A percentile compares a stretch with the other conserved stretches of the same genome.
phyloP scores from a whole-genome alignment of 805 yeast species.

The Candida endomychidarum region DNA sequence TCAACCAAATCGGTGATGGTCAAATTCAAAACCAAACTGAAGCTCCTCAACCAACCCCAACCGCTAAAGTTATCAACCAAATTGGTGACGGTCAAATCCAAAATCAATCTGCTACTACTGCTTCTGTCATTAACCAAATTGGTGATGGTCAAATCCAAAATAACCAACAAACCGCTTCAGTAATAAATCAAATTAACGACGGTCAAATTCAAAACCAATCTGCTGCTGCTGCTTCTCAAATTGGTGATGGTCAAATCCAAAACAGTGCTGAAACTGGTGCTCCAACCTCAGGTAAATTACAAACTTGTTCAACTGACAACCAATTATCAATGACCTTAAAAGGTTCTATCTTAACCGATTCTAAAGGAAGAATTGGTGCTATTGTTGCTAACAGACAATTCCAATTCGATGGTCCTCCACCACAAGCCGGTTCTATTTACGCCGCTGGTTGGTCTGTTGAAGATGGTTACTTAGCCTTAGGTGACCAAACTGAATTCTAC shows the following conservation, averaged over 20 bases:
- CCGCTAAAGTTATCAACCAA: conserved; percentile 37
- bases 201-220: conserved; percentile 41
- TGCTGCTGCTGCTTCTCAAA: conserved; percentile 24
- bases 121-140: conserved; percentile 32
- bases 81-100: conserved; percentile 46
- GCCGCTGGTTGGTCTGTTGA: conserved; percentile 61
- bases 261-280: conserved; percentile 37
- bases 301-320: conserved; percentile 43
- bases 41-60: too few relatives aligned
- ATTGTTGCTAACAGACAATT: conserved; percentile 80
- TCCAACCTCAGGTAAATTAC: conserved; percentile 29
- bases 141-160: conserved; percentile 49
- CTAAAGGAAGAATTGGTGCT: conserved; percentile 68
- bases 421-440: conserved; percentile 70
- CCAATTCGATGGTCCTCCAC: conserved; percentile 77
- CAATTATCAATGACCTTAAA: conserved; percentile 58
- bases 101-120: conserved; percentile 44
- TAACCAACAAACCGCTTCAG: conserved; percentile 38
- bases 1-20: conserved; percentile 46
- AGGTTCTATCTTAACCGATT: conserved; percentile 53
- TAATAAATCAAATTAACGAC: conserved; percentile 31
- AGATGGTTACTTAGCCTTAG: conserved; percentile 54
- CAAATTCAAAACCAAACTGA: conserved; percentile 47
- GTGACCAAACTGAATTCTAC: conserved; percentile 60
- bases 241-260: conserved; percentile 49